phyloP scores from a whole-genome alignment of 371 early-diverging fungal species.

The Mortierella sp. region DNA sequence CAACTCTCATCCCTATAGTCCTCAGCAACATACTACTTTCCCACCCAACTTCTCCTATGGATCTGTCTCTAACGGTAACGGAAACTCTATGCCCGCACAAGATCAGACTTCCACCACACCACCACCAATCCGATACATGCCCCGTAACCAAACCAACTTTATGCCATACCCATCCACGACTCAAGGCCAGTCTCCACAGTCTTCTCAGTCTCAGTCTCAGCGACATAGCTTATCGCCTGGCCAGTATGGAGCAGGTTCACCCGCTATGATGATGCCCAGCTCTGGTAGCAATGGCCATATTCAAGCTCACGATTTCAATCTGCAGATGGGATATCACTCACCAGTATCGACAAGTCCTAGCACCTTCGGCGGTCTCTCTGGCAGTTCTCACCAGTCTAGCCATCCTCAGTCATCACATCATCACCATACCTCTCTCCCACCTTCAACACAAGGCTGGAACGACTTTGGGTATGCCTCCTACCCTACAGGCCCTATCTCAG shows the following conservation, averaged over 20 bases:
- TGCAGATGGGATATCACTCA: constrained; percentile 50
- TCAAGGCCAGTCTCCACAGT: constrained; percentile 43
- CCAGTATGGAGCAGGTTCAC: constrained; percentile 43
- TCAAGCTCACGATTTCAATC: constrained; percentile 38
- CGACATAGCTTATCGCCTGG: constrained; percentile 41
- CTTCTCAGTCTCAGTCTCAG: constrained; percentile 30
- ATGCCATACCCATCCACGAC: constrained; percentile 39
- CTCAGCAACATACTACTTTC: constrained; percentile 39
- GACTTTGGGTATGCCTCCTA: constrained; percentile 39
- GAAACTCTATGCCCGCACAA: constrained; percentile 10
- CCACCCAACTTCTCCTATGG: constrained; percentile 32
- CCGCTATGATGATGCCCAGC: constrained; percentile 52
- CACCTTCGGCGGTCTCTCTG: constrained; percentile 25
- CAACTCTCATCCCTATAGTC: constrained; percentile 34
- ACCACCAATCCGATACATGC: constrained; percentile 38
- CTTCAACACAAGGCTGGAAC: constrained; percentile 44
- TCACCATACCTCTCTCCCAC: constrained; percentile 36
- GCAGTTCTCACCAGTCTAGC: constrained; percentile 33
- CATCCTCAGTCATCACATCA: constrained; percentile 33
- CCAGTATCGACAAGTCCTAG: constrained; percentile 37
- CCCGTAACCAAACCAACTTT: constrained; percentile 24
- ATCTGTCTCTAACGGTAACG: constrained; percentile 24
- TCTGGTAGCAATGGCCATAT: constrained; percentile 36
- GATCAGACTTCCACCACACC: constrained; percentile 48
- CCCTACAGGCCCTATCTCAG: constrained; percentile 34